Percentiles rank a stretch among this genome's conserved stretches.
Conservation (phyloP, 1,284 basidiomycete genomes). For the Sphagnurus paluster region DNA sequence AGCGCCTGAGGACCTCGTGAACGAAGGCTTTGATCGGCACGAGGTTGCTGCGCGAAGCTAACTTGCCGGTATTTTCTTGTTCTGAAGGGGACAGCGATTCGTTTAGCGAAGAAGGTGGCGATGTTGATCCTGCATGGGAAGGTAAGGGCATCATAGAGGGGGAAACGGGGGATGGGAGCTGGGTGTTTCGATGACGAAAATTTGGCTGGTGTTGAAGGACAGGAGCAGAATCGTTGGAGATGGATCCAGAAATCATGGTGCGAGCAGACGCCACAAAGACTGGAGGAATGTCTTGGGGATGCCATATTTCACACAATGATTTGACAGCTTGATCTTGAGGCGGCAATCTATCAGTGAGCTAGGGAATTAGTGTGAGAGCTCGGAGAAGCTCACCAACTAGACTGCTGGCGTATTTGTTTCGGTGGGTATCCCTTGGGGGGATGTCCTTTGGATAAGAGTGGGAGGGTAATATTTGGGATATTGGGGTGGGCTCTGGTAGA, state of each 20-base stretch:
- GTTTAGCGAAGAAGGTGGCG: conserved; percentile 11
- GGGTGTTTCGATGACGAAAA: conserved; percentile 31
- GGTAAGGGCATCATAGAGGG: conserved; percentile 32
- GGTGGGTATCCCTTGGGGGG: conserved; percentile 47
- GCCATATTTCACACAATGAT: conserved; percentile 74
- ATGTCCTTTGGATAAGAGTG: conserved; percentile 36
- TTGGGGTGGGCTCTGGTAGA: conserved; percentile 38
- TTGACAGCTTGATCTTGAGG: conserved; percentile 72
- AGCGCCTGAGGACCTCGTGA: conserved; percentile 74
- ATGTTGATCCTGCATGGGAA: conserved; percentile 23
- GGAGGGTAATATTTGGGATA: conserved; percentile 29
- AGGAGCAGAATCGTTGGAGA: conserved; percentile 14
- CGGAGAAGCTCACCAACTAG: conserved; percentile 60
- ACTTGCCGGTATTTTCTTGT: conserved; percentile 1
- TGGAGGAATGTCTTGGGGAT: conserved; percentile 64
- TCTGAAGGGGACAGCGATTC: conserved; percentile 3
- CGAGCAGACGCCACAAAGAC: conserved; percentile 50
- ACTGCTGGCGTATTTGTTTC: conserved; percentile 62
- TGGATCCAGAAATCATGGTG: conserved; percentile 20
- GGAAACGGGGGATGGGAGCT: conserved; percentile 49
- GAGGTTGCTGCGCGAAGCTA: conserved; percentile 33
- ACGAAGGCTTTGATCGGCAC: conserved; percentile 71
- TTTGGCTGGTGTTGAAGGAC: conserved; percentile 9
- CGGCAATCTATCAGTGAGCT: conserved; percentile 17
- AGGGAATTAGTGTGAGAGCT: not conserved